Evolutionary conservation across 805 yeast genomes (phyloP), one percentile per base, ranked within the genome.

Genomic region (Metschnikowia hibisci): DNA sequence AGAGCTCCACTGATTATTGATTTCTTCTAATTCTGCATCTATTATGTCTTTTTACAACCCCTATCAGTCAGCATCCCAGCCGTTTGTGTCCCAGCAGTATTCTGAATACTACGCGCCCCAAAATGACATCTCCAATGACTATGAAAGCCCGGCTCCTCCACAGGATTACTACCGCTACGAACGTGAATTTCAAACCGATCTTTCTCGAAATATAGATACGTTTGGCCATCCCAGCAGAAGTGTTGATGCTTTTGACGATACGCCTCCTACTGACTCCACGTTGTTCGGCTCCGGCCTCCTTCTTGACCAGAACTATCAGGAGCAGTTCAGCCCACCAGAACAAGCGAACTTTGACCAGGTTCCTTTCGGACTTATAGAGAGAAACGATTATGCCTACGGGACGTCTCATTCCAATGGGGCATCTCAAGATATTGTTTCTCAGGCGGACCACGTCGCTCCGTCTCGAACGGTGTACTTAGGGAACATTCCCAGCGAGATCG

Each of bases 381-480:
- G 28, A 37, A 11, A 22, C n/a, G 40, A 37, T 2, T 28, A 27
- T 35, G 40, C 13, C 7, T 37, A 25, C 14, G 14, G 20, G 9
- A 12, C 29, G 7, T 12, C 40, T 6, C 40, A 20, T 25, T 25
- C 40, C 12, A 37, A 37, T 14, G 14, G 13, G 2, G 27, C 28
- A 12, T 29, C 33, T 29, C 40, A 37, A 14, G 40, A 37, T 10
- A 25, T 20, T 13, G 26, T 30, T 4, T 16, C 33, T 3, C 40
- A 37, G 8, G 20, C 28, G 12, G 50, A 39, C 30, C 50, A 41
- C 13, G 43, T 41, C 2, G 83, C 84, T 2, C 85, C 85, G 30
- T 82, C 89, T 15, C 79, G 97, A 61, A 88, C 97, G 0, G 95
- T 91, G 8, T 87, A 88, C 59, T 70, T 91, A 55, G 96, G 96